Base-by-base conservation (phyloP, 768 basidiomycete genomes). In the Lentinula boryana region DNA sequence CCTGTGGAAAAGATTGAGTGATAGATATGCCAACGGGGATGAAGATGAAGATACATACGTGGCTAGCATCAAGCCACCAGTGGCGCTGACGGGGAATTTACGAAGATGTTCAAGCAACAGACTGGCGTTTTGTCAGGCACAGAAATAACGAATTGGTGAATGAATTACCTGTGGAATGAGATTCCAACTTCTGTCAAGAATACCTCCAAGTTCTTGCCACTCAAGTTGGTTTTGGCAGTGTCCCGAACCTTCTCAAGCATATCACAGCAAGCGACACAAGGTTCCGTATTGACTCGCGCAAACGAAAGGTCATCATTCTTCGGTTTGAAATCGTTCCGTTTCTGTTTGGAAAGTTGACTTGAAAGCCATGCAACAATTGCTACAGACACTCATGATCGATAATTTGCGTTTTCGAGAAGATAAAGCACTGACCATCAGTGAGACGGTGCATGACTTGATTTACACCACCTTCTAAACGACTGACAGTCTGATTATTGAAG, bases 21-120 rank as follows among this genome's bases (percentile, higher is more conserved):
- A 53, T 41, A 32, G n/a, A 58, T 31, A 41, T 32, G 15, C 32
- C 2, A 52, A 51, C 46, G 23, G 27, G 15, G 5, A 63, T 27
- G n/a, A 27, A 32, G 5, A 21, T 44, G 9, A 50, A 44, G 53
- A 44, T 5, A 77, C 86, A 62, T 64, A 95, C 95, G 98, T 99
- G 23, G 97, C 96, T 43, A 99, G 87, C 93, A 98, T 96, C 56
- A 99, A 77, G 15, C 96, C 97, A 44, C 97, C 97, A 1, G 95
- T 94, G 0, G 95, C 95, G 65, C 89, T 97, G 57, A 99, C 95
- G 2, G 94, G 92, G 76, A 98, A 98, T 74, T 93, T 98, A 68
- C 91, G 89, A 60, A 97, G 79, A 70, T 99, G 97, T 43, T 98
- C 97, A 53, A 99, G 80, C 5, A 99, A 81, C 12, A 95, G 80